Percentiles rank a stretch among this genome's conserved stretches.
Evolutionary conservation across 2,329 filamentous ascomycete genomes (phyloP).

Genomic region (Helminthosporium solani): DNA sequence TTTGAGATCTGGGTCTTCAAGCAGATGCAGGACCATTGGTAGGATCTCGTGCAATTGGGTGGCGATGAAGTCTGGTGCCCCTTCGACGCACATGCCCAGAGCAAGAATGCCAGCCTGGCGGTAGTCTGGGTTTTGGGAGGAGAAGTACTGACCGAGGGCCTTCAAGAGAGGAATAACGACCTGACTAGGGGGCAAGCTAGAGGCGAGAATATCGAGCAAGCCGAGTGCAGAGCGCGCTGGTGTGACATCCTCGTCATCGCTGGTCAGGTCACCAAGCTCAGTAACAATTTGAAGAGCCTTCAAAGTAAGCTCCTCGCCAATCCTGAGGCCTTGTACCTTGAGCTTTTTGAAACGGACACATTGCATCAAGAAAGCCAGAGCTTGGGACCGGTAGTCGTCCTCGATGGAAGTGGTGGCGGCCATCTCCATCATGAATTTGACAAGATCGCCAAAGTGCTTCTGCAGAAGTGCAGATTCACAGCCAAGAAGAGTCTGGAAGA

Average conservation of each 20-base stretch:
- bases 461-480: slow-evolving; percentile 84
- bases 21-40: slow-evolving; percentile 77
- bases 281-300: slow-evolving; percentile 87
- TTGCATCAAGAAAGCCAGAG: slow-evolving; percentile 91
- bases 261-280: slow-evolving; percentile 73
- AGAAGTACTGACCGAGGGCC: slow-evolving; percentile 78
- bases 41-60: slow-evolving; percentile 86
- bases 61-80: slow-evolving; percentile 94
- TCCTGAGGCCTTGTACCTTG: slow-evolving; percentile 87
- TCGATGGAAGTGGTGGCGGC: slow-evolving; percentile 73
- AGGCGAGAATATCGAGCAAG: slow-evolving; percentile 84
- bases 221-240: slow-evolving; percentile 82
- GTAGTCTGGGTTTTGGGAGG: slow-evolving; percentile 71
- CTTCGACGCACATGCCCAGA: slow-evolving; percentile 91
- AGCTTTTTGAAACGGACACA: slow-evolving; percentile 88
- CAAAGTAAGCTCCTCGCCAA: slow-evolving; percentile 83
- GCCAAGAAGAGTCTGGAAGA: slow-evolving; percentile 91
- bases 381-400: slow-evolving; percentile 85
- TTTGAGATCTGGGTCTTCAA: slow-evolving; percentile 78
- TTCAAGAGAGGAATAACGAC: slow-evolving; percentile 91
- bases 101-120: slow-evolving; percentile 89
- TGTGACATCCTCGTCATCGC: slow-evolving; percentile 79
- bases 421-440: slow-evolving; percentile 92
- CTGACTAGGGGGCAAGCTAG: slow-evolving; percentile 86
- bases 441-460: slow-evolving; percentile 82